Conservation (phyloP, 495 filamentous ascomycete species). For the Penicillium macrosclerotiorum region DNA sequence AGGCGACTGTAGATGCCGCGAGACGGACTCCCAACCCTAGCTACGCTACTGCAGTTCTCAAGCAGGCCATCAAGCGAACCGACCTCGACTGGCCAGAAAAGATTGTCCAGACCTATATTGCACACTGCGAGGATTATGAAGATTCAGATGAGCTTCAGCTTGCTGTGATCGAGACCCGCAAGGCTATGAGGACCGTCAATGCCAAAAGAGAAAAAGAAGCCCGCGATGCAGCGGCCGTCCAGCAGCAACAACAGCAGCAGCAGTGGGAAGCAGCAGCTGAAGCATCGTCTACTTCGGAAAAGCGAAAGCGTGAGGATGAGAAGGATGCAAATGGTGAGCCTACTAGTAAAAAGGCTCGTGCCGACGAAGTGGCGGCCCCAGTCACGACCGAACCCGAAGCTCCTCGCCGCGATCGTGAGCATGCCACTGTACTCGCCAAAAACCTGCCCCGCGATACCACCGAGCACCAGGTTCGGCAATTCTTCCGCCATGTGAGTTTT, state of each 20-base stretch:
- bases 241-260: slow-evolving; percentile 28
- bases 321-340: slow-evolving; percentile 38
- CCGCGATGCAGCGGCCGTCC: slow-evolving; percentile 50
- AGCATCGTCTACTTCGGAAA: slow-evolving; percentile 42
- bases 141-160: slow-evolving; percentile 66
- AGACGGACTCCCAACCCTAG: slow-evolving; percentile 53
- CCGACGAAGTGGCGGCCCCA: slow-evolving; percentile 35
- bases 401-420: slow-evolving; percentile 80
- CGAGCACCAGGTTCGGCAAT: slow-evolving; percentile 73
- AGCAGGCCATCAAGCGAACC: slow-evolving; percentile 64
- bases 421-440: slow-evolving; percentile 77
- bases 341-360: slow-evolving; percentile 59
- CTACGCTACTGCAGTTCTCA: slow-evolving; percentile 69
- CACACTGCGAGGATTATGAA: slow-evolving; percentile 87
- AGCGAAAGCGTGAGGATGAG: slow-evolving; percentile 71
- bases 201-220: slow-evolving; percentile 67
- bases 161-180: slow-evolving; percentile 66
- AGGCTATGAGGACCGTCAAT: slow-evolving; percentile 59
- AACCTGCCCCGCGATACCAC: slow-evolving; percentile 69
- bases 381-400: slow-evolving; percentile 32
- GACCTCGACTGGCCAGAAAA: slow-evolving; percentile 91
- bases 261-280: slow-evolving; percentile 21
- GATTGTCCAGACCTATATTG: slow-evolving; percentile 74
- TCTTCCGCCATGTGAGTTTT: slow-evolving; percentile 72
- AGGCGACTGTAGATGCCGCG: slow-evolving; percentile 45